Base-by-base conservation (phyloP, 2,329 filamentous ascomycete genomes). In the Talaromyces piceae region DNA sequence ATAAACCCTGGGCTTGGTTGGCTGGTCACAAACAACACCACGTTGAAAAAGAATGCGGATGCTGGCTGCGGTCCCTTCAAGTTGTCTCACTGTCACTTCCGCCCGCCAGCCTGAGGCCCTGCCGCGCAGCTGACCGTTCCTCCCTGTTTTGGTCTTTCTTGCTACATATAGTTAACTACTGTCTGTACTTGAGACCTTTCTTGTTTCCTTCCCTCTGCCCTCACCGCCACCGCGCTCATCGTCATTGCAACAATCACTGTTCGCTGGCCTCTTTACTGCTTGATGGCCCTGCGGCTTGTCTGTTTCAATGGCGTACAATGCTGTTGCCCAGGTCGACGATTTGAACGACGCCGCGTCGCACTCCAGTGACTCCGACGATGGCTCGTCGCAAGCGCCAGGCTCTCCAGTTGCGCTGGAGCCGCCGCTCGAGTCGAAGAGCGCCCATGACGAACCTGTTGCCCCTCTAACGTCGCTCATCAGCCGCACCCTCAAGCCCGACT, bases 291-390 rank as follows among this genome's bases (percentile, higher is more conserved):
- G 27, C 31, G 8, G 28, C 16, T 48, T 27, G 47, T 45, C 50
- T 48, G 44, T 62, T 53, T 51, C 39, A 45, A 74, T 74, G 72
- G 67, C 65, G 45, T 73, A 73, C 64, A 72, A 70, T 55, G 64
- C 67, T 54, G 55, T 74, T 55, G 65, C 69, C 48, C 71, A 73
- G 58, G 57, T 61, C 51, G 70, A 73, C 53, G 61, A 62, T 44
- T 13, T 43, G 20, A 69, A 72, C 47, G 59, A 51, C 27, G 26
- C 65, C 50, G 63, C 43, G 13, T 54, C 53, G 13, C 45, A 48
- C 26, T 63, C 63, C 22, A 63, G 60, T 47, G 61, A 59, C 54
- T 70, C 65, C 50, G 66, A 69, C 51, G 55, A n/a, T n/a, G n/a
- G n/a, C n/a, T n/a, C 52, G n/a, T 30, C 26, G n/a, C 44, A 46